A percentile compares a stretch with the other conserved stretches of the same genome.
Conservation (phyloP, 1,284 basidiomycete genomes). For the Taiwanofungus camphoratus region DNA sequence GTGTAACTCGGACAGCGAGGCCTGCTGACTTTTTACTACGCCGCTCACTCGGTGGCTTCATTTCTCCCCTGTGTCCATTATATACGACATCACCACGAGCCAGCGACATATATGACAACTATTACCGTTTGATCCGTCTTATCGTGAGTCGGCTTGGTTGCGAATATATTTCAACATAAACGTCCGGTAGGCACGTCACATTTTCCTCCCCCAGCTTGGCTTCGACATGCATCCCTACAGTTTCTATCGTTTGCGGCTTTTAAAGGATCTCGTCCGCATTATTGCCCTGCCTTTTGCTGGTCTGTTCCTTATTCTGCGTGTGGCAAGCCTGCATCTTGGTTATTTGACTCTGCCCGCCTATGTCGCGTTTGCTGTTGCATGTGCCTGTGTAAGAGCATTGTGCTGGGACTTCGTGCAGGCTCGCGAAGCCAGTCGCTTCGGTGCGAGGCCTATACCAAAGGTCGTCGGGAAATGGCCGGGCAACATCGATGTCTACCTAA, state of each 20-base stretch:
- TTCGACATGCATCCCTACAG: conserved; percentile 17
- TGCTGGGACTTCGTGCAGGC: conserved; percentile 32
- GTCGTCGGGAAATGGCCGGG: conserved; percentile 70
- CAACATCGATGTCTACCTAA: conserved; percentile 61
- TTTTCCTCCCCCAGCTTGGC: neutral
- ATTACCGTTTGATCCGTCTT: no score
- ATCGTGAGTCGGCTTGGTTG: no score
- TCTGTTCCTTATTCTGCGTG: conserved; percentile 27
- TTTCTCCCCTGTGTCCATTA: no score
- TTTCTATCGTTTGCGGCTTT: conserved; percentile 29
- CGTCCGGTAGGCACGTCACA: neutral
- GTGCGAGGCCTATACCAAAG: conserved; percentile 45
- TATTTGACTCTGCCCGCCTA: conserved; percentile 32
- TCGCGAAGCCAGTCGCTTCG: conserved; percentile 39
- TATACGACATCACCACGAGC: no score
- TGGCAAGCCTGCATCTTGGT: conserved; percentile 26
- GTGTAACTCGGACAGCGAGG: no score
- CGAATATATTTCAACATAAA: neutral
- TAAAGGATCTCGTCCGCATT: conserved; percentile 31
- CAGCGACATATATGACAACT: no score
- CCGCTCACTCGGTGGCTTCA: no score
- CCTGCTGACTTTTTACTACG: no score
- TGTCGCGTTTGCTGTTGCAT: conserved; percentile 35
- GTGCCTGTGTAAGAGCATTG: conserved; percentile 31
- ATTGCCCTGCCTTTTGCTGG: conserved; percentile 35